phyloP scores from a whole-genome alignment of 352 stramenopile species.

The Phytophthora sp. region DNA sequence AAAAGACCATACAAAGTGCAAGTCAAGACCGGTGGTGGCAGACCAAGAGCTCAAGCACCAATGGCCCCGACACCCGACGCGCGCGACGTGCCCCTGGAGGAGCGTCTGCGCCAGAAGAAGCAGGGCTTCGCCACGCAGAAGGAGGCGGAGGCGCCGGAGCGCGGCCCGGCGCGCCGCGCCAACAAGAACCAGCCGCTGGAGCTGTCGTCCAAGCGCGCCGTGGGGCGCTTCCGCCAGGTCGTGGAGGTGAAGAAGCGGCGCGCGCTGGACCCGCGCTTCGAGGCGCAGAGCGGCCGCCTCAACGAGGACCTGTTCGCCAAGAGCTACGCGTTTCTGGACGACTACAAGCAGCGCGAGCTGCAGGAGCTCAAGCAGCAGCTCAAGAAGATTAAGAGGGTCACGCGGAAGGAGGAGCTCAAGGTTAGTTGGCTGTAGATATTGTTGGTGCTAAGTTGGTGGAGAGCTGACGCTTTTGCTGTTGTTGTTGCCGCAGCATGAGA shows the following conservation, averaged over 20 bases:
- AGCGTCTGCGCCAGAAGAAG: constrained; percentile 82
- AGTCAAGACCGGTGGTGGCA: no score
- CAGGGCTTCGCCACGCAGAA: constrained; percentile 61
- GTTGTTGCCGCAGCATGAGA: constrained; percentile 52
- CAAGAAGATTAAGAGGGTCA: constrained; percentile 67
- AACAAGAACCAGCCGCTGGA: constrained; percentile 91
- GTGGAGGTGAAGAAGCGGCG: constrained; percentile 83
- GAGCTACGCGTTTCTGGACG: constrained; percentile 90
- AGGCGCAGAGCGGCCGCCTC: constrained; percentile 78
- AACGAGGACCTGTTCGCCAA: constrained; percentile 91
- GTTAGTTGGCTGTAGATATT: constrained; percentile 35
- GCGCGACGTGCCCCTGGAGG: constrained; percentile 79
- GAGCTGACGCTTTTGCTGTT: constrained; percentile 3
- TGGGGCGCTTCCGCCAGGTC: constrained; percentile 80
- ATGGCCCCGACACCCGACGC: constrained; percentile 14
- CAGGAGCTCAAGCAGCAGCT: constrained; percentile 86
- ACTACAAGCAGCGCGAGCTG: constrained; percentile 89
- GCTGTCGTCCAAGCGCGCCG: constrained; percentile 83
- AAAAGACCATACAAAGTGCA: no score
- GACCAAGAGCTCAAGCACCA: no score
- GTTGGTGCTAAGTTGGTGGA: no score
- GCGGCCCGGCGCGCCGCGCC: constrained; percentile 16
- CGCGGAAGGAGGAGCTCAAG: constrained; percentile 80
- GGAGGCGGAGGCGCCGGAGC: background rate
- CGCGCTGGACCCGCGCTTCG: constrained; percentile 87